Evolutionary conservation across 2,329 filamentous ascomycete species (phyloP).

Genomic region (Ilyonectria mors-panacis): DNA sequence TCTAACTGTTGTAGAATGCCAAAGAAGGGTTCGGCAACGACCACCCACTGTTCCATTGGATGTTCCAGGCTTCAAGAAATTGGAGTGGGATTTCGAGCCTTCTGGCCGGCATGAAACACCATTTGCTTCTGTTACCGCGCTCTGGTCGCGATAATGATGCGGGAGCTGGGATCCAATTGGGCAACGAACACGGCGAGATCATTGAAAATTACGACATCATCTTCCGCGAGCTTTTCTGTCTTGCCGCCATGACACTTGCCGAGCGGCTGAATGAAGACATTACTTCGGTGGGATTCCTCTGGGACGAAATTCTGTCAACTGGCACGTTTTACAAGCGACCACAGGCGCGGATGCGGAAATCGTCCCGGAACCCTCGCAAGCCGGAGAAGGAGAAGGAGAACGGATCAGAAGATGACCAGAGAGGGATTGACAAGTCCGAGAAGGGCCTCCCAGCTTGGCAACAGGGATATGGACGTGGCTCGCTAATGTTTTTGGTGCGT

Average conservation of each 20-base stretch:
- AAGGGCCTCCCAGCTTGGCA: conserved; percentile 53
- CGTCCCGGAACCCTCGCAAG: conserved; percentile 35
- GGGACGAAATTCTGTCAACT: conserved; percentile 82
- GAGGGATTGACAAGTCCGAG: conserved; percentile 55
- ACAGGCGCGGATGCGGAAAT: no score
- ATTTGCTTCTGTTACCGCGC: conserved; percentile 69
- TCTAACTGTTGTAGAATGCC: conserved; percentile 14
- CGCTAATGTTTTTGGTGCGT: conserved; percentile 85
- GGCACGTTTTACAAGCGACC: conserved; percentile 54
- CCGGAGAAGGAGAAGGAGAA: conserved; percentile 38
- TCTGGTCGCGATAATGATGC: conserved; percentile 38
- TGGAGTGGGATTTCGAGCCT: conserved; percentile 80
- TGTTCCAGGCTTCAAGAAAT: conserved; percentile 84
- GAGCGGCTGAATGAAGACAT: conserved; percentile 75
- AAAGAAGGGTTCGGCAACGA: conserved; percentile 82
- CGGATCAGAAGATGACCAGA: conserved; percentile 38
- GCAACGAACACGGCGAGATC: conserved; percentile 68
- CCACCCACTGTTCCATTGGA: conserved; percentile 89
- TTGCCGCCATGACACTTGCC: conserved; percentile 81
- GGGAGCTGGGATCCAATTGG: conserved; percentile 58
- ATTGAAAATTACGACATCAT: conserved; percentile 81
- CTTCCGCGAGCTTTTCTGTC: conserved; percentile 87
- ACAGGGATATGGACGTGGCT: conserved; percentile 75
- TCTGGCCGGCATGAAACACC: conserved; percentile 79
- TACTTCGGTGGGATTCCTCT: conserved; percentile 76